A percentile compares a stretch with the other conserved stretches of the same genome.
phyloP scores from a whole-genome alignment of 225 moss, liverwort and hornwort species.

The Marchantia polymorpha region DNA sequence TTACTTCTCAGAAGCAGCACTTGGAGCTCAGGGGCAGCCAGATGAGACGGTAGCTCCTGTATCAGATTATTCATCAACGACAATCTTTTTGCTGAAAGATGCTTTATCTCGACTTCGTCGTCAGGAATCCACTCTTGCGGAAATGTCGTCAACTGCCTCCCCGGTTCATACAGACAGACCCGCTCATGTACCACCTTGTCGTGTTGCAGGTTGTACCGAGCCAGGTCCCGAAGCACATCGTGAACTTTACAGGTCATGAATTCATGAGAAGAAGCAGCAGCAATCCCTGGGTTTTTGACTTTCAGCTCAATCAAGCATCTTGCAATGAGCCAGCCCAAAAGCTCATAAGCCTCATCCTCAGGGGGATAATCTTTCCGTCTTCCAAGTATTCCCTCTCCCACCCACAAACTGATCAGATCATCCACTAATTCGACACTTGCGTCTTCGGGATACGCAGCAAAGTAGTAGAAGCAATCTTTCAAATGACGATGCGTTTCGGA shows the following conservation, averaged over 20 bases:
- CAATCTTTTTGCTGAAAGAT: no score
- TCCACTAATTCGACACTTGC: constrained; percentile 4
- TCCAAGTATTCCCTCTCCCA: constrained; percentile 35
- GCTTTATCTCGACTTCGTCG: not conserved
- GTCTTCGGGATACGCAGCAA: constrained; percentile 49
- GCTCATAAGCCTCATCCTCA: constrained; percentile 31
- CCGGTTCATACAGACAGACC: constrained; percentile 43
- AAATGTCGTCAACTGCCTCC: constrained; percentile 25
- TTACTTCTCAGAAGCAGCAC: no score
- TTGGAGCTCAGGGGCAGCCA: no score
- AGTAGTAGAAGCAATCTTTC: constrained; percentile 39
- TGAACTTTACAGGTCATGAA: constrained; percentile 39
- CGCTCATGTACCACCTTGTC: constrained; percentile 1
- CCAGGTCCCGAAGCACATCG: constrained; percentile 47
- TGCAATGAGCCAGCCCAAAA: constrained; percentile 40
- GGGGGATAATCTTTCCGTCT: not conserved
- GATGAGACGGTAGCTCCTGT: no score
- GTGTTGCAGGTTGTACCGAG: constrained; percentile 38
- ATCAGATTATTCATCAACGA: no score
- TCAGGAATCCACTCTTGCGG: constrained; percentile 34
- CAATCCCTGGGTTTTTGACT: not conserved
- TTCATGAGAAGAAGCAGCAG: rapidly evolving
- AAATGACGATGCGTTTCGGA: not conserved
- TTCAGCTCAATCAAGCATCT: constrained; percentile 41
- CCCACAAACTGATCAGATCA: constrained; percentile 37